Percentiles rank a stretch among this genome's conserved stretches.
Evolutionary conservation across 495 filamentous ascomycete species (phyloP).

Genomic region (Penicillium steckii): DNA sequence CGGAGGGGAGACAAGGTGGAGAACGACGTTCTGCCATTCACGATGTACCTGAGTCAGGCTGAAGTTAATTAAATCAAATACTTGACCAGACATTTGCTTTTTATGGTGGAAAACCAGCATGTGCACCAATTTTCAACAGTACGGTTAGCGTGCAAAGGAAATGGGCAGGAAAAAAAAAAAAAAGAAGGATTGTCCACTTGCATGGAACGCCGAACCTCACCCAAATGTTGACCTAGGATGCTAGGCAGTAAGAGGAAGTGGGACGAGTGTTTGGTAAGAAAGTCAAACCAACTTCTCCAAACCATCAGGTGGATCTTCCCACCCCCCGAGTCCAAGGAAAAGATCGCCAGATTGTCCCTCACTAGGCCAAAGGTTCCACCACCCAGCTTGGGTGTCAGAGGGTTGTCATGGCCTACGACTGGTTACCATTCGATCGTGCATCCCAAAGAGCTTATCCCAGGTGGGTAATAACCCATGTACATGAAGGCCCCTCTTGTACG

Average conservation of each 20-base stretch:
- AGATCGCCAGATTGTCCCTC: conserved; percentile 18
- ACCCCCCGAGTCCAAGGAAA: conserved; percentile 12
- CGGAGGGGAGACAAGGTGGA: conserved; percentile 11
- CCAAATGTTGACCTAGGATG: neutral
- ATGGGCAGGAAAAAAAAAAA: neutral
- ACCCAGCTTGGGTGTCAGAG: conserved; percentile 16
- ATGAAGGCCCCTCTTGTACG: neutral
- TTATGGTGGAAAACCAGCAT: conserved; percentile 4
- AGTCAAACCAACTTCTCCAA: conserved; percentile 5
- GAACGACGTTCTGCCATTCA: conserved; percentile 17
- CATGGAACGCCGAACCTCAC: neutral
- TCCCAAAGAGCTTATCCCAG: conserved; percentile 20
- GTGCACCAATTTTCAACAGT: neutral
- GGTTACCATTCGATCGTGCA: conserved; percentile 22
- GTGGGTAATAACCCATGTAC: too few relatives aligned
- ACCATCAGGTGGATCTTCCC: conserved; percentile 9
- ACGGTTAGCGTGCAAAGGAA: neutral
- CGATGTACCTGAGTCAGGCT: conserved; percentile 28
- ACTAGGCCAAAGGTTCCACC: conserved; percentile 12
- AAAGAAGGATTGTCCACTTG: conserved; percentile 1
- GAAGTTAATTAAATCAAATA: conserved; percentile 26
- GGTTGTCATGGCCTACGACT: conserved; percentile 12
- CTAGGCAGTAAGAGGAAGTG: neutral
- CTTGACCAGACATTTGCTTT: conserved; percentile 19
- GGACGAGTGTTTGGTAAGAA: conserved; percentile 10